These are phyloP conservation scores for Aphanomyces astaci DNA, from an alignment of 352 stramenopile genomes.

Conservation along the genomic window DNA sequence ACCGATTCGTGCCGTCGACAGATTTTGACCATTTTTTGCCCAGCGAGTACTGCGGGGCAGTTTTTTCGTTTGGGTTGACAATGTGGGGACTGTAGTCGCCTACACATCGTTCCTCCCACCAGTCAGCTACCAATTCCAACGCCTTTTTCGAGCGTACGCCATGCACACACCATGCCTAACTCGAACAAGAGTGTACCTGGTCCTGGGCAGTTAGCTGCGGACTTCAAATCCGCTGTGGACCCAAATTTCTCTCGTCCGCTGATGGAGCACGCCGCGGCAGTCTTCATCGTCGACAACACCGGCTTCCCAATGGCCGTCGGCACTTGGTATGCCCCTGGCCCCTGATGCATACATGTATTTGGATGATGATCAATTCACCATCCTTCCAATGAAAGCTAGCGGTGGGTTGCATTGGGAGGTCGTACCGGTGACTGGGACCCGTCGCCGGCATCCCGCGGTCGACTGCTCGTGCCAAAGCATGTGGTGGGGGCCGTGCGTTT, in stretches of 20 bases:
- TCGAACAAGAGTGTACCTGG: slow-evolving; percentile 22
- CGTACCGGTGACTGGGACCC: slow-evolving; percentile 38
- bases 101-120: no score
- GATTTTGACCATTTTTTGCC: slow-evolving; percentile 59
- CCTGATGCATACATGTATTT: no score
- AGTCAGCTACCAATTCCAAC: no score
- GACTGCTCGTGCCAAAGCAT: slow-evolving; percentile 56
- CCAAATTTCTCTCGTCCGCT: slow-evolving; percentile 73
- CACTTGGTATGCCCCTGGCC: slow-evolving; percentile 57
- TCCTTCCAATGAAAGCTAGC: no score
- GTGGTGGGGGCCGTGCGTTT: slow-evolving; percentile 56
- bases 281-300: slow-evolving; percentile 51
- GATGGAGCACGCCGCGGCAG: slow-evolving; percentile 54
- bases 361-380: no score
- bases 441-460: slow-evolving; percentile 38
- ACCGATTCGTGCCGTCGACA: slow-evolving; percentile 36
- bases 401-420: no score
- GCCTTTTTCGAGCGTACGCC: background rate
- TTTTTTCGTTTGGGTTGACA: slow-evolving; percentile 57
- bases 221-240: slow-evolving; percentile 47
- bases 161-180: background rate
- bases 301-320: slow-evolving; percentile 63
- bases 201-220: slow-evolving; percentile 39
- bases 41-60: slow-evolving; percentile 59
- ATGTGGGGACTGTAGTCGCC: slow-evolving; percentile 57